A percentile compares a stretch with the other conserved stretches of the same genome.
Evolutionary conservation across 2,329 filamentous ascomycete species (phyloP).

Genomic region (Aspergillus thermomutatus): DNA sequence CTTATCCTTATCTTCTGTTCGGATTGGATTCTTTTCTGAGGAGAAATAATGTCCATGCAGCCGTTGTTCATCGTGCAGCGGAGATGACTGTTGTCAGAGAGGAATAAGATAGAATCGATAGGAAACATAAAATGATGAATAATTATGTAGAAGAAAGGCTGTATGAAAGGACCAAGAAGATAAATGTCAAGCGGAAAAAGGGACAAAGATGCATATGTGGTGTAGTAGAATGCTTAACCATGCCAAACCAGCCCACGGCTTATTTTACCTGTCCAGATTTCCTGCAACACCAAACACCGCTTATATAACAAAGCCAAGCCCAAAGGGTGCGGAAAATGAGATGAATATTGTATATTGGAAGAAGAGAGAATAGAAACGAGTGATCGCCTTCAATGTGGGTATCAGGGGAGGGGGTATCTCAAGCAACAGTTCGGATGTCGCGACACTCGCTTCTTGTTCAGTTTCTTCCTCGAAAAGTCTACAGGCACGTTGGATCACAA

Average conservation of each 20-base stretch:
- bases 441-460: background rate
- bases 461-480: conserved; percentile 4
- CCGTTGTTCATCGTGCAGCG: background rate
- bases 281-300: conserved; percentile 3
- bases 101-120: background rate
- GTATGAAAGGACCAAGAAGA: background rate
- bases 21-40: no score
- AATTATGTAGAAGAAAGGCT: background rate
- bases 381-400: background rate
- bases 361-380: background rate
- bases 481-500: conserved; percentile 16
- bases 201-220: background rate
- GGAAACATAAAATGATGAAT: background rate
- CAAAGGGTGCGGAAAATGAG: background rate
- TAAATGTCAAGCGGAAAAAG: background rate
- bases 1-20: no score
- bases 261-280: background rate
- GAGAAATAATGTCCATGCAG: background rate
- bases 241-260: background rate
- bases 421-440: conserved; percentile 11
- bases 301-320: conserved; percentile 1
- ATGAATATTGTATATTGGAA: background rate
- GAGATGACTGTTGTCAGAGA: background rate
- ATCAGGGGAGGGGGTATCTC: conserved; percentile 17
- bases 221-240: background rate